phyloP scores from a whole-genome alignment of 2,329 filamentous ascomycete genomes.

The Hymenoscyphus linearis region DNA sequence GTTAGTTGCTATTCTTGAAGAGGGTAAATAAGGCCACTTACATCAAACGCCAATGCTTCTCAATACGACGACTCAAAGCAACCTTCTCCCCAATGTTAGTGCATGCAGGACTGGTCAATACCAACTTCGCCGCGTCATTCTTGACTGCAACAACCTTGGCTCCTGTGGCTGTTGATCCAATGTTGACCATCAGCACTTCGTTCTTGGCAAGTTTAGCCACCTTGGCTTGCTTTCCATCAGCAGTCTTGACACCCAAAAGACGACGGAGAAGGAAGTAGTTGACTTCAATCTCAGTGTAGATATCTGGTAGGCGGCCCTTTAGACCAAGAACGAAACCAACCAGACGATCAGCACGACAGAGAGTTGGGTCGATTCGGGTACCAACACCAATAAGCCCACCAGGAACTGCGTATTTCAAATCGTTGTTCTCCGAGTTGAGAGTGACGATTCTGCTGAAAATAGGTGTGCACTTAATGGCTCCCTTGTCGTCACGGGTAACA shows the following conservation, averaged over 20 bases:
- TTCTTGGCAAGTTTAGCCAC: constrained; percentile 97
- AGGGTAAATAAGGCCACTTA: not conserved
- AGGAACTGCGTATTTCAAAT: constrained; percentile 95
- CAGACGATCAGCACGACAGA: constrained; percentile 97
- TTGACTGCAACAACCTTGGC: constrained; percentile 97
- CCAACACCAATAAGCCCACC: constrained; percentile 98
- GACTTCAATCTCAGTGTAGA: constrained; percentile 97
- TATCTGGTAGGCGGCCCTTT: constrained; percentile 87
- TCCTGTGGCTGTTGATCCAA: constrained; percentile 93
- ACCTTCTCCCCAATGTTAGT: constrained; percentile 98
- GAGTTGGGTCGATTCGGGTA: constrained; percentile 92
- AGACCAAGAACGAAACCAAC: constrained; percentile 97
- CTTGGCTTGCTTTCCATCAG: constrained; percentile 98
- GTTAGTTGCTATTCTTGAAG: constrained; percentile 1
- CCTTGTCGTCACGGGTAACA: constrained; percentile 89
- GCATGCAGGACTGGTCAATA: constrained; percentile 88
- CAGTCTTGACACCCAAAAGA: constrained; percentile 92
- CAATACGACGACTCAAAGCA: constrained; percentile 89
- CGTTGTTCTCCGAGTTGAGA: constrained; percentile 95
- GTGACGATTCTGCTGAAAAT: constrained; percentile 95
- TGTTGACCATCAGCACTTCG: constrained; percentile 99
- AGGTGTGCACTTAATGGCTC: constrained; percentile 91
- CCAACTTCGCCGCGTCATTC: constrained; percentile 93
- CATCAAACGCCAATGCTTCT: constrained; percentile 97
- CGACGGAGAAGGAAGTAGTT: constrained; percentile 98